Evolutionary conservation across 306 rosid genomes (phyloP), one percentile per base, ranked within the genome.

Genomic region (Lathyrus tuberosus): DNA sequence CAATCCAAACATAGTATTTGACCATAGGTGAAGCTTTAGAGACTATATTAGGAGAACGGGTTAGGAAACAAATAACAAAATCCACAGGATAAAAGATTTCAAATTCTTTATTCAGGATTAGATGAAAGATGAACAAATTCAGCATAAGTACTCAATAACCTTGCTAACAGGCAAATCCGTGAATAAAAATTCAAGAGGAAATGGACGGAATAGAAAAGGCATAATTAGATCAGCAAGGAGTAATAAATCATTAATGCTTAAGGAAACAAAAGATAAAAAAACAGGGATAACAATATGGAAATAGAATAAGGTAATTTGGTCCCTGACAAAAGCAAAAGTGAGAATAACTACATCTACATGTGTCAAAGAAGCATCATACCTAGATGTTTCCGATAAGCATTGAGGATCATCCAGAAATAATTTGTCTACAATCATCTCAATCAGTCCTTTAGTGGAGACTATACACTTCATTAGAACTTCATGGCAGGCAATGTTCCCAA

Each of bases 401-500:
- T 81, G 98, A 76, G 92, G 83, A 62, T 90, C 97, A 62, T 90
- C 96, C 71, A 88, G 11, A 83, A 81, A 86, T 58, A 94, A 70
- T 72, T 85, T 95, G 52, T 76, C 82, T 62, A 88, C 85, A 69
- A 90, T 79, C 33, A 63, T 67, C 67, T 82, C 89, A 62, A 83
- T 68, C 75, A 94, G 74, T 78, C 90, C 89, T 56, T 83, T 77
- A 65, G 86, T 81, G 3, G 84, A 75, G 71, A 83, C 76, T 70
- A 94, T 62, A 49, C 16, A 81, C 74, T 83, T 80, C 90, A 87
- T 76, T 14, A 78, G 90, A 78, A 68, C 81, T 75, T 90, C 90
- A 47, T 94, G 96, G 80, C 97, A 94, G 47, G 96, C 94, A 59
- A 90, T 90, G 82, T 94, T 94, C 76, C 95, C 97, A 48, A 91